Base-by-base conservation (phyloP, 176 grass and related monocot species). In the Hordeum vulgare region DNA sequence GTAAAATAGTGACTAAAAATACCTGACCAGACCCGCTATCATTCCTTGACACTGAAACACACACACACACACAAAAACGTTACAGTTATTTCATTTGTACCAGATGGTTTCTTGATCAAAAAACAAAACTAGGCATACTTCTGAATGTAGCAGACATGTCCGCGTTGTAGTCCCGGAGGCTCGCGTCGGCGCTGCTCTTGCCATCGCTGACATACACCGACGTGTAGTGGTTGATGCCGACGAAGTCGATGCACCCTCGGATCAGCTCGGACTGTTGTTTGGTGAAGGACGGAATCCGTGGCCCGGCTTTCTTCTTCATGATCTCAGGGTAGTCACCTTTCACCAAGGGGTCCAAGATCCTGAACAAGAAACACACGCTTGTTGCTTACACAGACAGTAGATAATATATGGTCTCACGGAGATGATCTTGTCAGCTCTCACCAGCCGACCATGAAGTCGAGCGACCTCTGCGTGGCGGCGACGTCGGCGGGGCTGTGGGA, bases 191-290 rank as follows among this genome's bases (percentile, higher is more conserved):
- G 0, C 17, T 18, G 67, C 51, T 89, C 0, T 79, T 74, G 25
- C 78, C 78, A 17, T 97, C 89, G 24, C 89, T 97, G 21, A 88
- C 41, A 23, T 93, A 97, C 56, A 84, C 85, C 0, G 94, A 97
- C 1, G 81, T 47, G 64, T 97, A 97, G 47, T 97, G 90, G 61
- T 94, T 97, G 81, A 97, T 85, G 17, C 92, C 95, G 14, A 97
- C 63, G 63, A 88, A 97, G 75, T 94, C 95, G n/a, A 68, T 71
- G n/a, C 78, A 47, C 67, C 92, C 92, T 60, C 90, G 91, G 42
- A 97, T 63, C 17, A 91, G 61, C 41, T 89, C 79, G 0, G 90
- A 91, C 26, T 97, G 92, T 1, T 83, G 15, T 13, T 89, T 41
- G 25, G 68, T 94, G 84, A 97, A 97, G 1, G 74, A 86, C 8